Base-by-base conservation (phyloP, 805 yeast genomes). In the Osmozyma mogii region DNA sequence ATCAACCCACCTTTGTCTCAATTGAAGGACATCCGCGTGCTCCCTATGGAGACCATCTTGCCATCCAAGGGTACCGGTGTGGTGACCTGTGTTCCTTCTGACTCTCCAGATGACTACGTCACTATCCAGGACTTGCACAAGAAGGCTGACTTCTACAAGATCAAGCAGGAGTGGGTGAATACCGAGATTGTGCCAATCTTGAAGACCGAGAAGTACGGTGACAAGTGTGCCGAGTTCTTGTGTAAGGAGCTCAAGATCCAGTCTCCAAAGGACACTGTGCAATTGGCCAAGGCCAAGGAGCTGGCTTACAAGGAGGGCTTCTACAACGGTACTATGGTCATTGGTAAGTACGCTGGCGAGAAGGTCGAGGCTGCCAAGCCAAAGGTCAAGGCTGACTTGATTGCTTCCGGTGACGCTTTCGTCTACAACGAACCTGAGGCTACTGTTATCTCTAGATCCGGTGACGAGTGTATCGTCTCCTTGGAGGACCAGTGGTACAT, bases 61-160 rank as follows among this genome's bases (percentile, higher is more conserved):
- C 94, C 95, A 23, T 70, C 77, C 33, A 92, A 92, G 68, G 98
- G 98, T 72, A 92, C 97, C 26, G 98, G 97, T 68, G 96, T 92
- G 26, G 98, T 92, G 35, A 89, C 97, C 5, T 92, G 96, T 68
- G 97, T 88, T 40, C 98, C 97, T 39, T 80, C 95, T n/a, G 96
- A 88, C 59, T 88, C 97, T 34, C 97, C 98, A 37, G 98, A 92
- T 65, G 98, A 92, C 66, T 92, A 50, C 53, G 78, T 89, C 59
- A 92, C 96, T 36, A 72, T 81, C 28, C 69, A 68, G 48, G 98
- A 92, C 44, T 72, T 92, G 47, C 70, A 71, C 46, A 77, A 84
- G 67, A 89, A 89, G 65, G 82, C 96, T 18, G 96, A 85, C 49
- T 89, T 77, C 58, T 88, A 89, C 56, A 73, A 77, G 31, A 83